Evolutionary conservation across 305 asterid species (phyloP).

Genomic region (Fraxinus latifolia): DNA sequence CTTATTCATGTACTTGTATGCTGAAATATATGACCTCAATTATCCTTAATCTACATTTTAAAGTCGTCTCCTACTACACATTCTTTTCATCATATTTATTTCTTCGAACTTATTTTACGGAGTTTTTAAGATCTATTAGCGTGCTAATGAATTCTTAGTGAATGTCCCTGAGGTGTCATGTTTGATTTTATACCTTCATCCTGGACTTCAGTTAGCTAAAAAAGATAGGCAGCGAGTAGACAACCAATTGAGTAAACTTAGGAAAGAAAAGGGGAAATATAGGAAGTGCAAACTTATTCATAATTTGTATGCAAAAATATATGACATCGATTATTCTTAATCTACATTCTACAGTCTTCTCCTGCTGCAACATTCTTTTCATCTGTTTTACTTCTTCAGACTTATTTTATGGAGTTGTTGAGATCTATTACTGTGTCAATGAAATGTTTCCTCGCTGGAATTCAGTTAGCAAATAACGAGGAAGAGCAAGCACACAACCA

Average conservation of each 20-base stretch:
- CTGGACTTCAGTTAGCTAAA: not conserved
- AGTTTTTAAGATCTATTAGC: not conserved
- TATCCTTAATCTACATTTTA: not conserved
- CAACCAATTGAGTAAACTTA: not conserved
- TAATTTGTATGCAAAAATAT: not conserved
- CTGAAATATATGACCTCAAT: not conserved
- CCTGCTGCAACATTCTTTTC: not conserved
- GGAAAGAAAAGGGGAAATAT: conserved; percentile 9
- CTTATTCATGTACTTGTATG: not conserved
- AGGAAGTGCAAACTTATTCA: not conserved
- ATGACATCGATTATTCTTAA: not conserved
- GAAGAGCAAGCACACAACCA: not conserved
- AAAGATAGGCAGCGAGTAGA: not conserved
- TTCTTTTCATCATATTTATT: not conserved
- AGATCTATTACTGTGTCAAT: not conserved
- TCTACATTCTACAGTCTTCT: conserved; percentile 3
- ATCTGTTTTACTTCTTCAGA: not conserved
- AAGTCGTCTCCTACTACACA: not conserved
- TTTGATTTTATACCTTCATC: not conserved
- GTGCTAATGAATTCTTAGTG: not conserved
- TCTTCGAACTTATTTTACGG: not conserved
- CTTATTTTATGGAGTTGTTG: not conserved
- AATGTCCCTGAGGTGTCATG: not conserved
- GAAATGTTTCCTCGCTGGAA: not conserved
- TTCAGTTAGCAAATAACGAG: conserved; percentile 1